Evolutionary conservation across 257 asterid species (phyloP).

Genomic region (Catharanthus roseus): DNA sequence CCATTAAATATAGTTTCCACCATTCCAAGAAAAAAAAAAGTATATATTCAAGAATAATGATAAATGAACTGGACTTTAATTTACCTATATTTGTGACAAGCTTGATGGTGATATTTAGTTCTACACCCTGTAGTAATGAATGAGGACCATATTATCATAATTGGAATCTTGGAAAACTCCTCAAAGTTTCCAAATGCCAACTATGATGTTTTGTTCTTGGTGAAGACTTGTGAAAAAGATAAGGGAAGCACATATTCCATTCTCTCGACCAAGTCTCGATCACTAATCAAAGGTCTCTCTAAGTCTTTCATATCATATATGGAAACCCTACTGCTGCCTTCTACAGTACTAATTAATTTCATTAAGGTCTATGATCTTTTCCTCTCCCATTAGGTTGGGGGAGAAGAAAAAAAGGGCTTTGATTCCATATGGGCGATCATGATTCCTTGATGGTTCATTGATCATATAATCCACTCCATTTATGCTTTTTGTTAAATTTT

Average conservation of each 20-base stretch:
- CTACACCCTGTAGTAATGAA: background rate
- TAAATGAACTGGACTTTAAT: background rate
- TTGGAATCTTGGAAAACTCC: conserved; percentile 10
- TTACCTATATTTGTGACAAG: background rate
- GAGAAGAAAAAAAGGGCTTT: background rate
- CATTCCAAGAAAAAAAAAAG: too few relatives aligned
- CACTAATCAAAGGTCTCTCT: background rate
- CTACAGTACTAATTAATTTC: background rate
- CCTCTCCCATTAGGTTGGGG: conserved; percentile 12
- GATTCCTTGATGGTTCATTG: too few relatives aligned
- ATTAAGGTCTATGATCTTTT: background rate
- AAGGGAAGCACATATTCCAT: background rate
- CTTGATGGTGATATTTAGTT: background rate
- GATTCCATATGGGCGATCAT: background rate
- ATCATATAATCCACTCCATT: too few relatives aligned
- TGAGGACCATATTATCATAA: conserved; percentile 5
- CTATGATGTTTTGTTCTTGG: conserved; percentile 4
- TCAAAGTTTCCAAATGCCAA: conserved; percentile 6
- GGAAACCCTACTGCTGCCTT: background rate
- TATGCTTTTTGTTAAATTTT: too few relatives aligned
- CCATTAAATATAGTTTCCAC: too few relatives aligned
- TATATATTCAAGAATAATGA: background rate
- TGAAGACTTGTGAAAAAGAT: background rate
- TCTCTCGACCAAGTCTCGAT: background rate
- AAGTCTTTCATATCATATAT: too few relatives aligned